Conservation (phyloP, 2,329 filamentous ascomycete genomes). For the Colletotrichum sp. region DNA sequence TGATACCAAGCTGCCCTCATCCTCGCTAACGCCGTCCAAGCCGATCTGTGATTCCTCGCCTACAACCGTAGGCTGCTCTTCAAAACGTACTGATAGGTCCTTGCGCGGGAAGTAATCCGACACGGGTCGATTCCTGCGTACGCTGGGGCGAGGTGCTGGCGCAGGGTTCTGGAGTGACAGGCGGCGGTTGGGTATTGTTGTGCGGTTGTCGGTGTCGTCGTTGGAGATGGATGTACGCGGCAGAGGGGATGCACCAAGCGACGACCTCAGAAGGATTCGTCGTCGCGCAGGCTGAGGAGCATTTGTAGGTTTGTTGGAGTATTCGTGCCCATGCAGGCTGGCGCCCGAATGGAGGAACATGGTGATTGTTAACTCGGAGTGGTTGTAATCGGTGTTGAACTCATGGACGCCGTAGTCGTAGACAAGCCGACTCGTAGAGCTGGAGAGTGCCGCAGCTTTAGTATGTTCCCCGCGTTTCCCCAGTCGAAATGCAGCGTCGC, state of each 20-base stretch:
- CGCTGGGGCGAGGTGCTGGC: slow-evolving; percentile 6
- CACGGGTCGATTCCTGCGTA: slow-evolving; percentile 33
- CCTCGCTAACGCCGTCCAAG: slow-evolving; percentile 48
- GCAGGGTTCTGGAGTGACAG: slow-evolving; percentile 12
- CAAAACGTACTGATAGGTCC: slow-evolving; percentile 53
- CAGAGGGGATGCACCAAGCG: slow-evolving; percentile 32
- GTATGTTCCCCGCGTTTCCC: slow-evolving; percentile 2
- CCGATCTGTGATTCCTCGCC: background rate
- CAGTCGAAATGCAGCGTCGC: background rate
- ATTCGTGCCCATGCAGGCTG: slow-evolving; percentile 66
- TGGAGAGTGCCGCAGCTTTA: background rate
- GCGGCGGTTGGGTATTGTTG: background rate
- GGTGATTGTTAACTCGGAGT: background rate
- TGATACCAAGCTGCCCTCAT: slow-evolving; percentile 50
- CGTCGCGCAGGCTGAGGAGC: slow-evolving; percentile 33
- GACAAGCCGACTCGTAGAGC: background rate
- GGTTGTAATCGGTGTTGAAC: background rate
- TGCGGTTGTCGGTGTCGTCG: background rate
- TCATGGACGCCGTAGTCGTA: background rate
- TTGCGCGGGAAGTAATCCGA: slow-evolving; percentile 44
- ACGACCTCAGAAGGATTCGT: slow-evolving; percentile 47
- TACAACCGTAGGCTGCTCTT: slow-evolving; percentile 39
- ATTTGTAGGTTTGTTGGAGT: slow-evolving; percentile 44
- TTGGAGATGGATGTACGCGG: slow-evolving; percentile 4
- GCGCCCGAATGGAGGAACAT: slow-evolving; percentile 68